Evolutionary conservation across 345 rosid genomes (phyloP).

Genomic region (Moringa oleifera): DNA sequence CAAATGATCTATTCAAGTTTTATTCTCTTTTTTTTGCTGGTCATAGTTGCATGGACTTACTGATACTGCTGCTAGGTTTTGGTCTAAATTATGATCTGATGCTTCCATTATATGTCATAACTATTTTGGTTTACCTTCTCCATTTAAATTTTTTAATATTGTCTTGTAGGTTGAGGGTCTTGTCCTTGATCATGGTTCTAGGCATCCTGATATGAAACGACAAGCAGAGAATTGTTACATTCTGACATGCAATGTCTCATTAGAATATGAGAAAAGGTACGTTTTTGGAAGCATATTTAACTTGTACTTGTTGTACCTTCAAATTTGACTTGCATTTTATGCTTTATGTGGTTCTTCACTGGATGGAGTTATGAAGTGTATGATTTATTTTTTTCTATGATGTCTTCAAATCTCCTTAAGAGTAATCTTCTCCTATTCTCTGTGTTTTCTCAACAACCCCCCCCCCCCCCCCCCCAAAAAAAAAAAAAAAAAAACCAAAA

Average conservation of each 20-base stretch:
- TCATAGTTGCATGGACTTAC: too few relatives aligned
- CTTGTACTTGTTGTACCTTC: too few relatives aligned
- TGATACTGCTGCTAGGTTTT: background rate
- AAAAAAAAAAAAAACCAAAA: too few relatives aligned
- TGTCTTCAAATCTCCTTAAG: too few relatives aligned
- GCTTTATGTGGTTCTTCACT: too few relatives aligned
- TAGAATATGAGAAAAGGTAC: constrained; percentile 97
- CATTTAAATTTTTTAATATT: background rate
- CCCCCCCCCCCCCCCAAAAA: too few relatives aligned
- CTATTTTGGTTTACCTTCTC: background rate
- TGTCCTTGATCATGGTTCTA: constrained; percentile 97
- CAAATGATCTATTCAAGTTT: background rate
- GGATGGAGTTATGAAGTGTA: too few relatives aligned
- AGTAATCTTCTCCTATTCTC: background rate
- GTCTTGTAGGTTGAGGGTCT: constrained; percentile 80
- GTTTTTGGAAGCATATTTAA: background rate
- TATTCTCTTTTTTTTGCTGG: background rate
- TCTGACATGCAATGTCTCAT: constrained; percentile 88
- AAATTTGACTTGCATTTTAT: too few relatives aligned
- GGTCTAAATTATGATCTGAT: background rate
- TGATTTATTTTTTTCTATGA: too few relatives aligned
- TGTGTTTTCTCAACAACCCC: too few relatives aligned
- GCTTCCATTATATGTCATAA: background rate
- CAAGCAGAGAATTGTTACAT: constrained; percentile 93
- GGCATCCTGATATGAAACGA: constrained; percentile 99